phyloP scores from a whole-genome alignment of 495 filamentous ascomycete genomes.

The Talaromyces ruber region DNA sequence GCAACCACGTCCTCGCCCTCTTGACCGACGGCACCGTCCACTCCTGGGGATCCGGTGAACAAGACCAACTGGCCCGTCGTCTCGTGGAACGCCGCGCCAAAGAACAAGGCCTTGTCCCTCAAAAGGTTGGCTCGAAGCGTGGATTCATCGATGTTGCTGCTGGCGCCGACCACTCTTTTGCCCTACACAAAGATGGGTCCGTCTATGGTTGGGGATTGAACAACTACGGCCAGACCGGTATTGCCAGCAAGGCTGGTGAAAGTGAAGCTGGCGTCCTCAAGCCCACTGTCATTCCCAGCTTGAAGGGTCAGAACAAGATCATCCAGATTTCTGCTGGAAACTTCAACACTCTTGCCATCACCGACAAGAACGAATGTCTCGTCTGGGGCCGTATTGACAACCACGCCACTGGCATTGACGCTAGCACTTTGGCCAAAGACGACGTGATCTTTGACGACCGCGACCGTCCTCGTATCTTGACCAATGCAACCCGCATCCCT shows the following conservation, averaged over 20 bases:
- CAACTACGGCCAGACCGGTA: slow-evolving; percentile 64
- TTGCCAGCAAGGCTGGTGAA: slow-evolving; percentile 48
- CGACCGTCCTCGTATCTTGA: slow-evolving; percentile 47
- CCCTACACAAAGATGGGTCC: slow-evolving; percentile 49
- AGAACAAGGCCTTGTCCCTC: slow-evolving; percentile 46
- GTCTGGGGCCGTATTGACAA: slow-evolving; percentile 64
- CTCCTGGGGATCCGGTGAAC: slow-evolving; percentile 67
- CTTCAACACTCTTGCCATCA: slow-evolving; percentile 60
- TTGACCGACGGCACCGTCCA: slow-evolving; percentile 56
- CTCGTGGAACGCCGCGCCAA: slow-evolving; percentile 56
- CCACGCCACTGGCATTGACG: slow-evolving; percentile 49
- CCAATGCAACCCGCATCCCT: slow-evolving; percentile 34
- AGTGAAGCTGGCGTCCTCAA: slow-evolving; percentile 33
- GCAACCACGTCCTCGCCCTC: slow-evolving; percentile 65
- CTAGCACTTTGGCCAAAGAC: slow-evolving; percentile 39
- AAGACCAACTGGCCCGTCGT: slow-evolving; percentile 66
- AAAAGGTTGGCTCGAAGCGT: slow-evolving; percentile 49
- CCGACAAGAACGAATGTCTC: slow-evolving; percentile 51
- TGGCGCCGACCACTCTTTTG: slow-evolving; percentile 66
- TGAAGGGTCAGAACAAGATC: slow-evolving; percentile 40
- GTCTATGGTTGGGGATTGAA: slow-evolving; percentile 72
- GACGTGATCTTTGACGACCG: slow-evolving; percentile 50
- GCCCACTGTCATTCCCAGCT: slow-evolving; percentile 40
- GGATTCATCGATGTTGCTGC: slow-evolving; percentile 47
- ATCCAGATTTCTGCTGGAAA: slow-evolving; percentile 52